A percentile compares a stretch with the other conserved stretches of the same genome.
These are phyloP conservation scores for Crucihimalaya himalaica DNA, from an alignment of 345 rosid species.

Conservation along the genomic window DNA sequence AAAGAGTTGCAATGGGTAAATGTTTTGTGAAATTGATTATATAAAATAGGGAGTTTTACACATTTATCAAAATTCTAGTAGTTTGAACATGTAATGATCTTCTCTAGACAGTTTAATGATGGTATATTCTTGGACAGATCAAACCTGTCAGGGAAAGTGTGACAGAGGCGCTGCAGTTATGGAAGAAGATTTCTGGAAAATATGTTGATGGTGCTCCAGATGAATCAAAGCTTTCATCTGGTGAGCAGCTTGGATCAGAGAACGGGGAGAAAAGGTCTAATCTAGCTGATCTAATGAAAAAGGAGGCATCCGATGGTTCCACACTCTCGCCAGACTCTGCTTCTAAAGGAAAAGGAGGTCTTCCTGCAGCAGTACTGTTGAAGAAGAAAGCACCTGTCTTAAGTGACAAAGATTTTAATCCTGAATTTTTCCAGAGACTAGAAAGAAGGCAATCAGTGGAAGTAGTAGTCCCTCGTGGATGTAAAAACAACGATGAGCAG, in stretches of 20 bases:
- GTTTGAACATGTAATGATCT: conserved; percentile 5
- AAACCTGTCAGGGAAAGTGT: conserved; percentile 95
- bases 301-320: conserved; percentile 54
- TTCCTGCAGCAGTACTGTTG: conserved; percentile 74
- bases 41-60: background rate
- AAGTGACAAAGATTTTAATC: conserved; percentile 83
- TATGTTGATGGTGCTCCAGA: conserved; percentile 61
- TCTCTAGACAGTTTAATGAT: conserved; percentile 27
- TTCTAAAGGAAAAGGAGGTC: conserved; percentile 65
- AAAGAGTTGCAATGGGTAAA: background rate
- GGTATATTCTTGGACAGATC: conserved; percentile 53
- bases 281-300: conserved; percentile 46
- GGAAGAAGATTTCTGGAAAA: conserved; percentile 89
- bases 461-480: conserved; percentile 85
- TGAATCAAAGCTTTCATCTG: conserved; percentile 62
- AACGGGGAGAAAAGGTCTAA: conserved; percentile 48
- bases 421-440: conserved; percentile 95
- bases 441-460: conserved; percentile 83
- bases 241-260: conserved; percentile 53
- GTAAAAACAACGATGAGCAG: conserved; percentile 58
- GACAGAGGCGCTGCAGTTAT: conserved; percentile 87
- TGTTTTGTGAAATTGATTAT: conserved; percentile 7
- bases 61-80: conserved; percentile 10
- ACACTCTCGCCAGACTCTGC: conserved; percentile 54
- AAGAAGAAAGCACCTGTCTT: conserved; percentile 88